These are phyloP conservation scores for Aphanomyces euteiches DNA, from an alignment of 352 stramenopile genomes.

Conservation along the genomic window DNA sequence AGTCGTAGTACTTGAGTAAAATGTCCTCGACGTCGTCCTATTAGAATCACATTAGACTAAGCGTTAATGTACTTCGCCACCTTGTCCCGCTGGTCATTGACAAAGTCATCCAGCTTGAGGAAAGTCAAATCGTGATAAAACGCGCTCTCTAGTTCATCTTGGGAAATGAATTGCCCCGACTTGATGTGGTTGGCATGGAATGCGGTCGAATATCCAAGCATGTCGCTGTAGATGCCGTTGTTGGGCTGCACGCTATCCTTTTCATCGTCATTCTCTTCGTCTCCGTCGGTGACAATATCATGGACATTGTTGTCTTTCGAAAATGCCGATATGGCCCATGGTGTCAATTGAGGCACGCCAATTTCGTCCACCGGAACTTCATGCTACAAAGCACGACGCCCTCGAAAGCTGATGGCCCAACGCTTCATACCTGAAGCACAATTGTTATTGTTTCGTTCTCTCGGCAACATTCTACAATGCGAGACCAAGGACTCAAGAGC, in stretches of 20 bases:
- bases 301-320: slow-evolving; percentile 31
- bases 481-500: slow-evolving; percentile 46
- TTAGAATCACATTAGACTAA: background rate
- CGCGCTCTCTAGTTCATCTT: slow-evolving; percentile 72
- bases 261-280: slow-evolving; percentile 6
- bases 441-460: slow-evolving; percentile 68
- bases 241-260: background rate
- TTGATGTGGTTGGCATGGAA: slow-evolving; percentile 74
- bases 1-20: slow-evolving; percentile 50
- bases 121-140: slow-evolving; percentile 77
- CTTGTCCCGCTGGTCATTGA: slow-evolving; percentile 43
- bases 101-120: slow-evolving; percentile 51
- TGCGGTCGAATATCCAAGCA: slow-evolving; percentile 45
- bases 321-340: slow-evolving; percentile 64
- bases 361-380: slow-evolving; percentile 81
- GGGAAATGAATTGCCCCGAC: slow-evolving; percentile 70
- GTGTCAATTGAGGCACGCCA: slow-evolving; percentile 56
- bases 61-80: slow-evolving; percentile 21
- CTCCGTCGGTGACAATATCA: slow-evolving; percentile 43
- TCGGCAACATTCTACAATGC: slow-evolving; percentile 60
- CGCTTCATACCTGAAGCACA: slow-evolving; percentile 50
- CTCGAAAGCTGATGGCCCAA: background rate
- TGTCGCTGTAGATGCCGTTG: background rate
- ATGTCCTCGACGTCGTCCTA: slow-evolving; percentile 47
- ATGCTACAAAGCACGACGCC: slow-evolving; percentile 41